Evolutionary conservation across 495 filamentous ascomycete genomes (phyloP).

Genomic region (Lophiotrema nucula): DNA sequence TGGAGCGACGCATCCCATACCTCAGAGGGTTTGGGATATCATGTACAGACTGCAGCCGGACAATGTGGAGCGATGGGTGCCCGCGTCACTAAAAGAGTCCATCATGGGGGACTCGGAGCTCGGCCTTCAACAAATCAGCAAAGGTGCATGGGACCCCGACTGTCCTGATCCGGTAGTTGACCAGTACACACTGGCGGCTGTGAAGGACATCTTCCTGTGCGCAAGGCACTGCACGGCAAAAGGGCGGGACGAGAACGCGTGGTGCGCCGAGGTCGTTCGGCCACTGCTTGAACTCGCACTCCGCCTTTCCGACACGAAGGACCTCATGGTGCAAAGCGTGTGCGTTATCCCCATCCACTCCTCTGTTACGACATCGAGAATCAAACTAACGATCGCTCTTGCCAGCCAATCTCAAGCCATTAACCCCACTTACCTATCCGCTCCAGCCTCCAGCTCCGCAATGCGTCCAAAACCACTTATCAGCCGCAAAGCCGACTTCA

Average conservation of each 20-base stretch:
- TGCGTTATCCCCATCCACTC: slow-evolving; percentile 1
- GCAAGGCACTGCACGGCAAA: background rate
- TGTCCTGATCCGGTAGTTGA: background rate
- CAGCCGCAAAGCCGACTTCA: slow-evolving; percentile 5
- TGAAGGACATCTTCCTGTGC: slow-evolving; percentile 2
- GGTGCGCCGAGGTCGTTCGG: slow-evolving; percentile 4
- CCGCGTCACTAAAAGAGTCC: slow-evolving; percentile 2
- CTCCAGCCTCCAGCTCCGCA: background rate
- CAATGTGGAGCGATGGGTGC: background rate
- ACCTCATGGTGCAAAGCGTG: slow-evolving; percentile 11
- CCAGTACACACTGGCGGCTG: slow-evolving; percentile 6
- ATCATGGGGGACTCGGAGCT: background rate
- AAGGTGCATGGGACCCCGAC: no score
- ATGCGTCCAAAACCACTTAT: no score
- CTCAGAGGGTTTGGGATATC: background rate
- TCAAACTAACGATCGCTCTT: background rate
- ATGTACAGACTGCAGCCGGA: background rate
- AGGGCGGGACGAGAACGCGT: slow-evolving; percentile 13
- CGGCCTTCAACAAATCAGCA: background rate
- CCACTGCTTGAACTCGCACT: slow-evolving; percentile 6
- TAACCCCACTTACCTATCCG: slow-evolving; percentile 1
- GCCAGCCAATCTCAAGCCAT: slow-evolving; percentile 8
- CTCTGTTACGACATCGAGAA: background rate
- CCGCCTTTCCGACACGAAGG: background rate
- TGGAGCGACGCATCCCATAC: background rate